phyloP scores from a whole-genome alignment of 805 yeast genomes.

The Ogataea parapolymorpha region DNA sequence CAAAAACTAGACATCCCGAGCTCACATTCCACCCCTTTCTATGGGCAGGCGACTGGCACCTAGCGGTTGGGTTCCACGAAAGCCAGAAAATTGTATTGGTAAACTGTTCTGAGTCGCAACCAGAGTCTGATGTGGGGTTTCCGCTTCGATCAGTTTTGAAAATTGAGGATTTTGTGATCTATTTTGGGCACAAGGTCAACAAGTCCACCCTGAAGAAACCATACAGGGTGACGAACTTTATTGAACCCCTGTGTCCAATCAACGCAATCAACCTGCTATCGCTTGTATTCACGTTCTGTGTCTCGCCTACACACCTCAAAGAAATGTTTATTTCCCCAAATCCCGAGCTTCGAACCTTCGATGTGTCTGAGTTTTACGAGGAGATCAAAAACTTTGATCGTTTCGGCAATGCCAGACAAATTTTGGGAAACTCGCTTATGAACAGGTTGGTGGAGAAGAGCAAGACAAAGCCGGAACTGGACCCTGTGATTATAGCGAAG shows the following conservation, averaged over 20 bases:
- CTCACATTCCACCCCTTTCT: slow-evolving; percentile 31
- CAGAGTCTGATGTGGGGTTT: slow-evolving; percentile 14
- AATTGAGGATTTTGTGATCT: slow-evolving; percentile 27
- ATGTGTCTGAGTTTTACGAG: slow-evolving; percentile 28
- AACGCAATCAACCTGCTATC: slow-evolving; percentile 31
- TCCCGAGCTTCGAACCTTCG: slow-evolving; percentile 24
- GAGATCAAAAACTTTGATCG: slow-evolving; percentile 27
- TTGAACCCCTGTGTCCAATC: slow-evolving; percentile 25
- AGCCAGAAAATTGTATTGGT: slow-evolving; percentile 26
- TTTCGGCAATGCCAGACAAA: slow-evolving; percentile 22
- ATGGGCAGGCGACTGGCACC: slow-evolving; percentile 33
- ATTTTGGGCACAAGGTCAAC: slow-evolving; percentile 27
- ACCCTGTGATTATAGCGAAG: neutral
- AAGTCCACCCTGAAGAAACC: slow-evolving; percentile 30
- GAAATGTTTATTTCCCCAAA: slow-evolving; percentile 23
- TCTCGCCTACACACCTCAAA: slow-evolving; percentile 17
- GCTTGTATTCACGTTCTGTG: slow-evolving; percentile 29
- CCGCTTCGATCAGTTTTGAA: slow-evolving; percentile 25
- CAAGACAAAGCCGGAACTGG: neutral
- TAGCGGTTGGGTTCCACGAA: slow-evolving; percentile 30
- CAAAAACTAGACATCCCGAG: slow-evolving; percentile 19
- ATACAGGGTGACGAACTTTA: slow-evolving; percentile 17
- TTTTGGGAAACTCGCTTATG: slow-evolving; percentile 22
- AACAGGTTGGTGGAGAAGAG: slow-evolving; percentile 18
- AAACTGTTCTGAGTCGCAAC: slow-evolving; percentile 22